Evolutionary conservation across 345 rosid species (phyloP).

Genomic region (Isatis tinctoria): DNA sequence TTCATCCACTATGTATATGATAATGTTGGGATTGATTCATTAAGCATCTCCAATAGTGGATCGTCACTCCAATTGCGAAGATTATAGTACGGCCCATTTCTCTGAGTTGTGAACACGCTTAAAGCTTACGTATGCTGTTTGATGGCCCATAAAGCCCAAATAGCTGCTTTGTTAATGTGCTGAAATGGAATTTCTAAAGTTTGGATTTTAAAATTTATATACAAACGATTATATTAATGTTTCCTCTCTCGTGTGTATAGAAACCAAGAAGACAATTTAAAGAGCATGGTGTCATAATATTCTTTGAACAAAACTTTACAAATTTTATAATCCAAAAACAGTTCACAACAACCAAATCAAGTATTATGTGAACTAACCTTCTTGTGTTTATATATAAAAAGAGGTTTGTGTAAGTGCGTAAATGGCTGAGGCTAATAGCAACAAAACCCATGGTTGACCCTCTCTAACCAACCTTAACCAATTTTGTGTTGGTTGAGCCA

Average conservation of each 20-base stretch:
- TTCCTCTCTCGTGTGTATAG: too few relatives aligned
- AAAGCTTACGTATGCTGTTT: neutral
- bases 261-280: neutral
- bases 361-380: constrained; percentile 2
- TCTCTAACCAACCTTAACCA: constrained; percentile 30
- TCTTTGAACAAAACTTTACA: neutral
- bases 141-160: constrained; percentile 6
- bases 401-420: constrained; percentile 7
- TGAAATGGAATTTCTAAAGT: neutral
- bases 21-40: neutral
- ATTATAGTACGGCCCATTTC: neutral
- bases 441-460: constrained; percentile 34
- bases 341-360: constrained; percentile 31
- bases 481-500: constrained; percentile 35
- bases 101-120: neutral
- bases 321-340: neutral
- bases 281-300: neutral
- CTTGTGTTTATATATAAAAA: neutral
- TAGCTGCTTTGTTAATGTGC: neutral
- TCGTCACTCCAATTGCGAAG: neutral
- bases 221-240: neutral
- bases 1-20: neutral
- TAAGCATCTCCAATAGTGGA: neutral
- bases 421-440: constrained; percentile 20
- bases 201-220: neutral